Percentiles rank a stretch among this genome's conserved stretches.
These are phyloP conservation scores for Globisporangium perplexum DNA, from an alignment of 352 stramenopile species.

Conservation along the genomic window DNA sequence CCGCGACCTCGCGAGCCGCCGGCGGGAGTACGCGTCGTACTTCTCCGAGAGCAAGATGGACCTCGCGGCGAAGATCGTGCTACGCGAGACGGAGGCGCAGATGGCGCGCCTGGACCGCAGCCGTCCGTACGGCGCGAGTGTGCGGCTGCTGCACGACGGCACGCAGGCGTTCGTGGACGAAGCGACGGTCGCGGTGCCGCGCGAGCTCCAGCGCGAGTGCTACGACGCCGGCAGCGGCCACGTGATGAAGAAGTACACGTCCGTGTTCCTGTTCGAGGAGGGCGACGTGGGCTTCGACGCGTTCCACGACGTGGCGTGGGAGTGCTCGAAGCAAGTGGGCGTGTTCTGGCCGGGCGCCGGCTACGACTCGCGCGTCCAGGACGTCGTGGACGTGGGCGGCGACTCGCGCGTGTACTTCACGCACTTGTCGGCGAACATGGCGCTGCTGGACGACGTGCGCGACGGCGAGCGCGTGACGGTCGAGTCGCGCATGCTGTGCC, in stretches of 20 bases:
- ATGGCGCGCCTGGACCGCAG: conserved; percentile 18
- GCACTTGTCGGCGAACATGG: conserved; percentile 36
- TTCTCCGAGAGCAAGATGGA: conserved; percentile 61
- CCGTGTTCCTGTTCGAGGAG: conserved; percentile 57
- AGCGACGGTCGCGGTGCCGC: conserved; percentile 24
- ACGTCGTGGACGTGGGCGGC: conserved; percentile 19
- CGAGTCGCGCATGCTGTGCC: conserved; percentile 52
- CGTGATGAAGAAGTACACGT: conserved; percentile 65
- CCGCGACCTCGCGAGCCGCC: conserved; percentile 17
- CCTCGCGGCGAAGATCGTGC: conserved; percentile 41
- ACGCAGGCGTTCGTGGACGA: conserved; percentile 30
- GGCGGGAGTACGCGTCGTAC: conserved; percentile 39
- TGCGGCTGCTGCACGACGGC: conserved; percentile 50
- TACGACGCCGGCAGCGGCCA: conserved; percentile 29
- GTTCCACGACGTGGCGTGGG: conserved; percentile 35
- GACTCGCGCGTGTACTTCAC: conserved; percentile 43
- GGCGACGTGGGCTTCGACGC: conserved; percentile 26
- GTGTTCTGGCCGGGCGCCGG: conserved; percentile 46
- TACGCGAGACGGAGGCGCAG: conserved; percentile 42
- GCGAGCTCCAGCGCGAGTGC: conserved; percentile 24
- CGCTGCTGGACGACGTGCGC: conserved; percentile 20
- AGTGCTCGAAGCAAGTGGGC: conserved; percentile 41
- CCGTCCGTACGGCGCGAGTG: conserved; percentile 29
- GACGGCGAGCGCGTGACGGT: conserved; percentile 36
- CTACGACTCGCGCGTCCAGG: conserved; percentile 29